Evolutionary conservation across 202 grass and related monocot species (phyloP).

Genomic region (Elaeis oleifera): DNA sequence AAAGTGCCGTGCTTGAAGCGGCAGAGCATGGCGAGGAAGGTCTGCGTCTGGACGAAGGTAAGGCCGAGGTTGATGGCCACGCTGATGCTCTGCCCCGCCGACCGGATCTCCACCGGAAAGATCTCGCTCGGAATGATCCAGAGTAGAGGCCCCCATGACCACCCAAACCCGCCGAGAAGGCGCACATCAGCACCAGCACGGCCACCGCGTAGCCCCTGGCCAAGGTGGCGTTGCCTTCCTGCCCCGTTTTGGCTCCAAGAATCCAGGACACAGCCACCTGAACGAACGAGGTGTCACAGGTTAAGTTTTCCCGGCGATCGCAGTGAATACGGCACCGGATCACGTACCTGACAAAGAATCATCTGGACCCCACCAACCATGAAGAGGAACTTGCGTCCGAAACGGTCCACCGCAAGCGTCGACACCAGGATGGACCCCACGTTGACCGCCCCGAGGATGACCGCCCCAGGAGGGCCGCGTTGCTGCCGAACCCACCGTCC

Average conservation of each 20-base stretch:
- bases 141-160: slow-evolving; percentile 65
- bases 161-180: slow-evolving; percentile 54
- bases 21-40: slow-evolving; percentile 63
- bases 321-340: no score
- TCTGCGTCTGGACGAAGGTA: slow-evolving; percentile 68
- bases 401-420: slow-evolving; percentile 52
- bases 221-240: slow-evolving; percentile 27
- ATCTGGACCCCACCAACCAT: slow-evolving; percentile 52
- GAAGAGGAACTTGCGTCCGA: slow-evolving; percentile 62
- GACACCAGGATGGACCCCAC: slow-evolving; percentile 41
- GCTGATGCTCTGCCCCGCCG: slow-evolving; percentile 63
- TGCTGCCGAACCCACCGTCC: slow-evolving; percentile 62
- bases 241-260: slow-evolving; percentile 36
- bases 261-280: slow-evolving; percentile 52
- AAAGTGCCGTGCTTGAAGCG: slow-evolving; percentile 54
- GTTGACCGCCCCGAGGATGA: slow-evolving; percentile 60
- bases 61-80: slow-evolving; percentile 51
- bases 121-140: slow-evolving; percentile 79
- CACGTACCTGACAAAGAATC: slow-evolving; percentile 45
- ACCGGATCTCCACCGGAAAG: slow-evolving; percentile 67
- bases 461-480: slow-evolving; percentile 47
- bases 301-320: no score
- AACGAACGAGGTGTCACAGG: no score
- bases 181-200: slow-evolving; percentile 57
- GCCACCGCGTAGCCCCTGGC: slow-evolving; percentile 36